Evolutionary conservation across 1,284 basidiomycete species (phyloP), one percentile per base, ranked within the genome.

Genomic region (Tylopilus sp.): DNA sequence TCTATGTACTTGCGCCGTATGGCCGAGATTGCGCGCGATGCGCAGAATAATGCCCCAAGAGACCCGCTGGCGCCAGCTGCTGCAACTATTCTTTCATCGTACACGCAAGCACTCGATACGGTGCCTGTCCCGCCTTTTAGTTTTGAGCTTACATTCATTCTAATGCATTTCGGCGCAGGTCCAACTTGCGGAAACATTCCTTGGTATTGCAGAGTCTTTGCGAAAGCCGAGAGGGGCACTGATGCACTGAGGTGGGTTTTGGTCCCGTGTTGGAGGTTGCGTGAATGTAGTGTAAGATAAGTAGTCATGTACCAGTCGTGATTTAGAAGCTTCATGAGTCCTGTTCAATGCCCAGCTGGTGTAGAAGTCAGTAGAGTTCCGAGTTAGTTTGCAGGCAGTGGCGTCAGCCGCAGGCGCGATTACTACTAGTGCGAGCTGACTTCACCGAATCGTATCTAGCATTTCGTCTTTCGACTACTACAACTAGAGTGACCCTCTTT

Each of bases 131-230:
- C 7, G 18, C 18, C 29, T 56, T 19, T 47, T 0, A 3, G 18
- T 54, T 60, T 26, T 26, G 33, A 22, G 24, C 36, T 15, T 10
- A 54, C 18, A n/a, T 44, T 39, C 9, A 32, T 41, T 41, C 57
- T 53, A 12, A 38, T 3, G 18, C 12, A 1, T 54, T 24, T 49
- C 6, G n/a, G 8, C 24, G 19, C 44, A 89, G 88, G 80, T 89
- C 29, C 82, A 83, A 68, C 83, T 90, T 1, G 83, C 88, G 0
- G 80, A 88, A 64, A 88, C 89, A 0, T 91, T 91, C 82, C 74
- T 90, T n/a, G 86, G 84, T 12, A 83, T 90, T 52, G 88, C 88
- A 0, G 86, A 88, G 44, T 89, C 88, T 12, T 73, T 90, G 75
- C 77, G 82, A 67, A 90, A 88, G 70, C 84, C 87, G 0, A 79